A percentile compares a stretch with the other conserved stretches of the same genome.
phyloP scores from a whole-genome alignment of 2,329 filamentous ascomycete genomes.

The Verticillium klebahnii region DNA sequence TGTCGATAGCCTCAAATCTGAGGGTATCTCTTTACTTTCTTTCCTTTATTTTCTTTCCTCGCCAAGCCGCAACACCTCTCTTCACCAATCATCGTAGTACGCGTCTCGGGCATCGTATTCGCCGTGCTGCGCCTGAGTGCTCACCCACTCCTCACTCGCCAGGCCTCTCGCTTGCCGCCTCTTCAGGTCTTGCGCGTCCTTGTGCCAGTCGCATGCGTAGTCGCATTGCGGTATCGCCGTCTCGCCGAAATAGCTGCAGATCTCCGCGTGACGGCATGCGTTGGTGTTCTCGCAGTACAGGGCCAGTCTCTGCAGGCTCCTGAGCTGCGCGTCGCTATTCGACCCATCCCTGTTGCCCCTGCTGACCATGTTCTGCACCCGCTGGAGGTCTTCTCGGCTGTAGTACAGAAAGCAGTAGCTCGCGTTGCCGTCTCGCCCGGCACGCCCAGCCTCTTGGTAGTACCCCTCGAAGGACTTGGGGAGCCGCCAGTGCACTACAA shows the following conservation, averaged over 20 bases:
- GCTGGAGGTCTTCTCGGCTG: slow-evolving; percentile 78
- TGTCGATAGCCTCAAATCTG: too few relatives aligned
- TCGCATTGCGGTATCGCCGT: slow-evolving; percentile 54
- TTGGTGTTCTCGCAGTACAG: slow-evolving; percentile 76
- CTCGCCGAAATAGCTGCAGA: slow-evolving; percentile 77
- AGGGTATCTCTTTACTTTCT: neutral
- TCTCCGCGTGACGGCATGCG: slow-evolving; percentile 69
- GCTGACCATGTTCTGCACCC: slow-evolving; percentile 55
- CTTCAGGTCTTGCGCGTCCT: slow-evolving; percentile 56
- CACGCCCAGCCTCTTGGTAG: slow-evolving; percentile 91
- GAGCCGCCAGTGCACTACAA: slow-evolving; percentile 91
- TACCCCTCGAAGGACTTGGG: slow-evolving; percentile 94
- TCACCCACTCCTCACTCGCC: slow-evolving; percentile 58
- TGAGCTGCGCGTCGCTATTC: slow-evolving; percentile 46
- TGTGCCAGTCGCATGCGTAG: slow-evolving; percentile 75
- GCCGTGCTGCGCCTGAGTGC: slow-evolving; percentile 56
- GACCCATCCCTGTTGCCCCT: slow-evolving; percentile 37
- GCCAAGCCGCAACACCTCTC: neutral
- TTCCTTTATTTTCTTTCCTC: neutral
- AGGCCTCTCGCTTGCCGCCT: slow-evolving; percentile 51
- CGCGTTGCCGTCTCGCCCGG: slow-evolving; percentile 84
- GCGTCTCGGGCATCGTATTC: slow-evolving; percentile 39
- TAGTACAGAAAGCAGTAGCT: slow-evolving; percentile 89
- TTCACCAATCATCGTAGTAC: slow-evolving; percentile 41
- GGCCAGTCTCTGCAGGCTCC: slow-evolving; percentile 65